Evolutionary conservation across 192 early-diverging fungal genomes (phyloP), one percentile per base, ranked within the genome.

Genomic region (Lobosporangium transversale): DNA sequence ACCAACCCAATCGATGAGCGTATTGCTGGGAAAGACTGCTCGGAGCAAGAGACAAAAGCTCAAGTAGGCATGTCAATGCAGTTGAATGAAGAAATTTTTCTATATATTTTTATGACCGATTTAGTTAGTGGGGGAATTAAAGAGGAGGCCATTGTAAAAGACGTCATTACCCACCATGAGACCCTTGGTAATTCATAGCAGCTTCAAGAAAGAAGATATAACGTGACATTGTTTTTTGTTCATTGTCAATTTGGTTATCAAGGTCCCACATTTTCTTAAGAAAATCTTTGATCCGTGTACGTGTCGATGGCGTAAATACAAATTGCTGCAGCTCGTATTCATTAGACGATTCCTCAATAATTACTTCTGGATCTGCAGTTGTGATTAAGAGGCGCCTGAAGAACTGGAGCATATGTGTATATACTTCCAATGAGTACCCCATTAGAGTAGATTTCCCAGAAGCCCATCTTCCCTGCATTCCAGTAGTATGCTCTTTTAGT

Each of bases 41-140:
- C 3, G 93, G 92, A 1, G 85, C 84, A 10, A 93, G 65, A 1
- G 90, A 91, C 6, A 94, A 85, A 21, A 92, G 66, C 62, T 94
- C 93, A 24, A 91, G 63, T 3, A 94, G 66, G 62, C 89, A 92
- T 1, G 82, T 81, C 18, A 87, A 78, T 2, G 89, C 87, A 0
- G 83, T 88, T n/a, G 87, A 70, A 40, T 92, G 88, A 27, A 94
- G 69, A 4, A 73, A 50, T 11, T 89, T 80, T 78, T 92, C 91
- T 81, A 64, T 23, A 23, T 44, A 24, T 48, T 27, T 18, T 50
- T 2, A 49, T 26, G 18, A 9, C 40, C 17, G 40, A 42, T 42
- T 42, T 9, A 42, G 9, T 42, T 31, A 14, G 3, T 20, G 30
- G 14, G 2, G 31, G 23, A 58, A 20, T 23, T 15, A 7, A 43